A percentile compares a stretch with the other conserved stretches of the same genome.
These are phyloP conservation scores for Orbilia javanica DNA, from an alignment of 2,329 filamentous ascomycete species.

Conservation along the genomic window DNA sequence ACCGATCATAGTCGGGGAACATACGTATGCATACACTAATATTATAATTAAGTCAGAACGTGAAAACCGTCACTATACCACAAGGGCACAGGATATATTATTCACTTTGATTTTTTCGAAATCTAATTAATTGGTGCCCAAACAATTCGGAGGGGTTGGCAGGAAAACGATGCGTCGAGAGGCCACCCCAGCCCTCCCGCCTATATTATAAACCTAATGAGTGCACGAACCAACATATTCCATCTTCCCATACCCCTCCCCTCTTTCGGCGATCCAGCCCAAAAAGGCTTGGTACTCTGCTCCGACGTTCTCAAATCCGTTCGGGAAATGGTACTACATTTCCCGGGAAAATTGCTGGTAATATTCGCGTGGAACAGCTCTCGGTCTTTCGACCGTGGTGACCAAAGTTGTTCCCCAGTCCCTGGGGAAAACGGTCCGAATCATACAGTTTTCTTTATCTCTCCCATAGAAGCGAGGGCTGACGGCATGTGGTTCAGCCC, in stretches of 20 bases:
- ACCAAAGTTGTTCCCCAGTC: background rate
- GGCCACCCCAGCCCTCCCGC: background rate
- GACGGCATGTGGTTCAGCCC: background rate
- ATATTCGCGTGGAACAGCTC: background rate
- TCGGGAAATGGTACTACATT: background rate
- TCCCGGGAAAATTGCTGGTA: conserved; percentile 14
- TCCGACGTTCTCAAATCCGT: background rate
- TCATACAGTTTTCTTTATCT: background rate
- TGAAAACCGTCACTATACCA: too few species aligned
- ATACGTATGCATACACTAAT: too few species aligned
- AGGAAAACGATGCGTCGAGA: too few species aligned
- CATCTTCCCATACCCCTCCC: background rate
- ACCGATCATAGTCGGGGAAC: too few species aligned
- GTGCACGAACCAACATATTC: background rate
- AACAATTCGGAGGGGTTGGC: too few species aligned
- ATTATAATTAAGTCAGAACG: too few species aligned
- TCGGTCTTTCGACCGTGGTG: background rate
- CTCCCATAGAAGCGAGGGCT: background rate
- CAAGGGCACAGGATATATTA: too few species aligned
- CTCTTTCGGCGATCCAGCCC: background rate
- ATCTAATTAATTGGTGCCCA: background rate
- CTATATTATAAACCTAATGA: background rate
- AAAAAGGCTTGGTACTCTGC: conserved; percentile 13
- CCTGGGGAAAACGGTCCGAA: background rate
- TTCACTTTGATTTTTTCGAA: background rate